Conservation (phyloP, 2,329 filamentous ascomycete species). For the Colletotrichum salicis region DNA sequence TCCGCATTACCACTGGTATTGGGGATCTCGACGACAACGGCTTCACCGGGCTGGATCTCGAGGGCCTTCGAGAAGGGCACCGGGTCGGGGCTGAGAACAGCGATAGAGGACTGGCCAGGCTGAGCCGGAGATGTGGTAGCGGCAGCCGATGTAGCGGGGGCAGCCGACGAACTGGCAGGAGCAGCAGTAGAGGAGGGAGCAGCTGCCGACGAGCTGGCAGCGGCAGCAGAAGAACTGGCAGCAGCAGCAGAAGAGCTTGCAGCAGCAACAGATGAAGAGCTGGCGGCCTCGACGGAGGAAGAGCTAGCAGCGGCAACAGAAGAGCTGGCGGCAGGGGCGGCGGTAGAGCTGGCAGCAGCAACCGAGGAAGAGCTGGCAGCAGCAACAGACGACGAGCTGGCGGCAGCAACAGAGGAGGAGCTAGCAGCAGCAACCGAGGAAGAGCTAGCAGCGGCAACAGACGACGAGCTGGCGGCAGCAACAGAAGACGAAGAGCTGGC, state of each 20-base stretch:
- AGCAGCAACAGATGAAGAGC: neutral
- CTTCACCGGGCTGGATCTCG: slow-evolving; percentile 6
- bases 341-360: neutral
- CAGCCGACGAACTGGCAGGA: neutral
- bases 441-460: neutral
- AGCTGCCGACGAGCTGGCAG: neutral
- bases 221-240: neutral
- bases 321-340: neutral
- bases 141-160: neutral
- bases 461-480: neutral
- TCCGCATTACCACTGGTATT: neutral
- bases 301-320: neutral
- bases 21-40: neutral
- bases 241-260: neutral
- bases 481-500: neutral
- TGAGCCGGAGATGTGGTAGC: neutral
- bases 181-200: neutral
- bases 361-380: neutral
- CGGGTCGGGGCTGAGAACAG: neutral
- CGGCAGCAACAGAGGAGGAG: neutral
- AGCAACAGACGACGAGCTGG: neutral
- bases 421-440: neutral
- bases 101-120: neutral
- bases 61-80: neutral
- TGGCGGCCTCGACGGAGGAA: neutral